These are phyloP conservation scores for Carallia brachiata DNA, from an alignment of 345 rosid species.

Conservation along the genomic window DNA sequence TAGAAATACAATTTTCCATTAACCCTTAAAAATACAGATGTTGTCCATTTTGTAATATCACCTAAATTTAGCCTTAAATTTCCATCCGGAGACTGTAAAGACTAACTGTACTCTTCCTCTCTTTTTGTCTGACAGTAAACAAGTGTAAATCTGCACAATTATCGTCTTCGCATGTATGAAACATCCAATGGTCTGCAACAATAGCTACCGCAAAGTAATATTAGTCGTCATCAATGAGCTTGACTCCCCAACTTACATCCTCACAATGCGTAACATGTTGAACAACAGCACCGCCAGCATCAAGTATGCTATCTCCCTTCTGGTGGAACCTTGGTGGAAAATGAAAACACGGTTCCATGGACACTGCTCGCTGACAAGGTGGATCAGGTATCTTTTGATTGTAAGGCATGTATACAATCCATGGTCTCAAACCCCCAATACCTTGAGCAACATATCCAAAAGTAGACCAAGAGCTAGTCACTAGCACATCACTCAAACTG, in stretches of 20 bases:
- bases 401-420: slow-evolving; percentile 14
- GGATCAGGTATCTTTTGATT: slow-evolving; percentile 11
- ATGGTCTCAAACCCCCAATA: slow-evolving; percentile 22
- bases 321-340: slow-evolving; percentile 17
- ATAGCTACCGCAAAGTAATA: too few relatives aligned
- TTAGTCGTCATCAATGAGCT: slow-evolving; percentile 5
- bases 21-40: too few relatives aligned
- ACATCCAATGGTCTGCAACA: too few relatives aligned
- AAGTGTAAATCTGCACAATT: too few relatives aligned
- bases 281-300: not conserved
- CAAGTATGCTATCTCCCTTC: not conserved
- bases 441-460: slow-evolving; percentile 32
- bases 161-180: too few relatives aligned
- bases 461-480: slow-evolving; percentile 25
- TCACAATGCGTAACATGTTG: slow-evolving; percentile 18
- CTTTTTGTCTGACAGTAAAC: too few relatives aligned
- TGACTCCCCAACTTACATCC: slow-evolving; percentile 16
- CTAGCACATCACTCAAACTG: slow-evolving; percentile 16
- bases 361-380: slow-evolving; percentile 14
- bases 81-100: too few relatives aligned
- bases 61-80: too few relatives aligned
- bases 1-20: too few relatives aligned
- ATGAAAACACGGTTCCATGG: slow-evolving; percentile 31
- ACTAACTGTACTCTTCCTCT: too few relatives aligned
- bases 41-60: too few relatives aligned